Conservation (phyloP, 2,329 filamentous ascomycete genomes). For the Aspergillus aculeatinus region DNA sequence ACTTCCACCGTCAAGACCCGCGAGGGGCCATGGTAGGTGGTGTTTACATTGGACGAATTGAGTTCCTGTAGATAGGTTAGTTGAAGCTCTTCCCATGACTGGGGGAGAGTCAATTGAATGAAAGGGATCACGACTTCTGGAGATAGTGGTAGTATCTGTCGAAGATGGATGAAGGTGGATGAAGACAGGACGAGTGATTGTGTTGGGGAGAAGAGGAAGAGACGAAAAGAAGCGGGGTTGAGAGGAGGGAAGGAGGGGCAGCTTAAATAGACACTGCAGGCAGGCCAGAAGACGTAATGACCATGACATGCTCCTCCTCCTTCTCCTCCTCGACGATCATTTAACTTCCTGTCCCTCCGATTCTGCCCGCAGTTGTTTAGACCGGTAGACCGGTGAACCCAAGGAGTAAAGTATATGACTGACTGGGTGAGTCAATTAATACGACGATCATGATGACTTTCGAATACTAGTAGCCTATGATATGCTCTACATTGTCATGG, state of each 20-base stretch:
- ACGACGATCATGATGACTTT: too few species aligned
- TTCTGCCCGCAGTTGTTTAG: slow-evolving; percentile 8
- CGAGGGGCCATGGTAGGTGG: slow-evolving; percentile 11
- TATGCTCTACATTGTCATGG: too few species aligned
- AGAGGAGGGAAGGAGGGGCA: slow-evolving; percentile 24
- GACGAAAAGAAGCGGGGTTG: slow-evolving; percentile 15
- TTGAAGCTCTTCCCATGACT: background rate
- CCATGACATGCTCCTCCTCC: background rate
- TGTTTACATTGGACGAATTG: slow-evolving; percentile 25
- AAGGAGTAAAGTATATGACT: slow-evolving; percentile 1
- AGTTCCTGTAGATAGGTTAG: slow-evolving; percentile 15
- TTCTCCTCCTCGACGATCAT: background rate
- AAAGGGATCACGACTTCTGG: background rate
- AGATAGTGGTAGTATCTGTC: slow-evolving; percentile 6
- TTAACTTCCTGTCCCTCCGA: slow-evolving; percentile 3
- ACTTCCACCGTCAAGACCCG: slow-evolving; percentile 33
- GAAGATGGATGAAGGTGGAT: slow-evolving; percentile 6
- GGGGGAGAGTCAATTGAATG: slow-evolving; percentile 23
- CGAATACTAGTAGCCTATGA: too few species aligned
- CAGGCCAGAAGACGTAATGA: slow-evolving; percentile 20
- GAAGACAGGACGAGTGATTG: background rate
- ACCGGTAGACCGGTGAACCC: slow-evolving; percentile 9
- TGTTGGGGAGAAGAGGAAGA: slow-evolving; percentile 8
- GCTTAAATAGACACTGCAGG: slow-evolving; percentile 43
- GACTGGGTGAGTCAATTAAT: too few species aligned